These are phyloP conservation scores for Solanum neorickii DNA, from an alignment of 257 asterid genomes.

Conservation along the genomic window DNA sequence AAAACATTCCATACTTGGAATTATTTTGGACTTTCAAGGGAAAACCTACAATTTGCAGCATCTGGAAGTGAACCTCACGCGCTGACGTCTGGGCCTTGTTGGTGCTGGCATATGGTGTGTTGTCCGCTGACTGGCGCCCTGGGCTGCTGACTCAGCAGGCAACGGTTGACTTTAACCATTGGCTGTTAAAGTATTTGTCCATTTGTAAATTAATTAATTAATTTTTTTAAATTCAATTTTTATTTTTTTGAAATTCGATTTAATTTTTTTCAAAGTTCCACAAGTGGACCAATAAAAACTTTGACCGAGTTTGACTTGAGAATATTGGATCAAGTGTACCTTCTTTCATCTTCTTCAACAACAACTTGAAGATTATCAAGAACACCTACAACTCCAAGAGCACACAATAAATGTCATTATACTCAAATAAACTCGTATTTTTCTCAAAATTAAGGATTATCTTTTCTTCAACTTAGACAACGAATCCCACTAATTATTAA, in stretches of 20 bases:
- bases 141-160: no score
- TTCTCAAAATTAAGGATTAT: background rate
- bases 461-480: background rate
- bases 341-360: background rate
- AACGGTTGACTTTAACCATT: no score
- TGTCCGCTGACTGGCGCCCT: no score
- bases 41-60: no score
- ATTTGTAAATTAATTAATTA: no score
- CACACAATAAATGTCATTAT: background rate
- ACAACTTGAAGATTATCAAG: background rate
- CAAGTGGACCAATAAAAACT: background rate
- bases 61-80: no score
- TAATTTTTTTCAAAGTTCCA: background rate
- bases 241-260: no score
- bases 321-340: background rate
- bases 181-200: no score
- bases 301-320: background rate
- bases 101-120: no score
- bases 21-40: background rate
- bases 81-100: background rate
- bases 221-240: no score
- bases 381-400: background rate
- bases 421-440: background rate
- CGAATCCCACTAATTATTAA: background rate
- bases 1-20: background rate